Conservation (phyloP, 1,284 basidiomycete species). For the Acaromyces ingoldii region DNA sequence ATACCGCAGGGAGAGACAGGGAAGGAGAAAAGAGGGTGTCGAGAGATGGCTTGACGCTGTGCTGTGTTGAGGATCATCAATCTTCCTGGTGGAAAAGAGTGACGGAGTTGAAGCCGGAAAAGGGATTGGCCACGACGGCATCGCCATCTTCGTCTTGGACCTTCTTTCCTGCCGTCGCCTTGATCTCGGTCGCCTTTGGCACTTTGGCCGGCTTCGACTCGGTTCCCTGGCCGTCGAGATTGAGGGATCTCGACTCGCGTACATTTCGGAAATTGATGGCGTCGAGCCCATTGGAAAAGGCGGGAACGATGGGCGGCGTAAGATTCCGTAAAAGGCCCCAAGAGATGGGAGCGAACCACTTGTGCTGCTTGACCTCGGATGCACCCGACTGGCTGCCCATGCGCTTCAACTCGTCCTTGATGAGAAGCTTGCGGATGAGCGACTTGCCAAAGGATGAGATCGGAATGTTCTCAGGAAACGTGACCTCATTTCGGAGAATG, state of each 20-base stretch:
- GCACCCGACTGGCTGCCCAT: slow-evolving; percentile 88
- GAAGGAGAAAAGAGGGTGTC: too few relatives aligned
- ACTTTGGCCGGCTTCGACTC: neutral
- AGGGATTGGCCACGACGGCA: slow-evolving; percentile 43
- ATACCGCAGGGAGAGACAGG: too few relatives aligned
- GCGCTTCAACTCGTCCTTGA: slow-evolving; percentile 86
- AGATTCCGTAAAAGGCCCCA: slow-evolving; percentile 93
- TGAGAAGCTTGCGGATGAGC: slow-evolving; percentile 76
- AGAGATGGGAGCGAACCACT: slow-evolving; percentile 93
- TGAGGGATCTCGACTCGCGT: slow-evolving; percentile 81
- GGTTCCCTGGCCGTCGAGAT: slow-evolving; percentile 63
- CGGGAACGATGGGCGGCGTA: slow-evolving; percentile 85
- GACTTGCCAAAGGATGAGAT: slow-evolving; percentile 76
- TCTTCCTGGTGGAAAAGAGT: slow-evolving; percentile 33
- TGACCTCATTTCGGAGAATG: slow-evolving; percentile 79
- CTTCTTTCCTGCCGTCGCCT: slow-evolving; percentile 39
- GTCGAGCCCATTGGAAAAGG: slow-evolving; percentile 71
- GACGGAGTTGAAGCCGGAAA: slow-evolving; percentile 40
- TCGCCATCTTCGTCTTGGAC: slow-evolving; percentile 45
- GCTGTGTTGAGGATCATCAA: too few relatives aligned
- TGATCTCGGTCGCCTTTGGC: slow-evolving; percentile 40
- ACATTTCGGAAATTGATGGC: slow-evolving; percentile 85
- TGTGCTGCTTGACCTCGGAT: slow-evolving; percentile 97
- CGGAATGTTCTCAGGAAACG: slow-evolving; percentile 79
- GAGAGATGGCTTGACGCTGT: too few relatives aligned